Base-by-base conservation (phyloP, 805 yeast genomes). In the Hanseniaspora guilliermondii region DNA sequence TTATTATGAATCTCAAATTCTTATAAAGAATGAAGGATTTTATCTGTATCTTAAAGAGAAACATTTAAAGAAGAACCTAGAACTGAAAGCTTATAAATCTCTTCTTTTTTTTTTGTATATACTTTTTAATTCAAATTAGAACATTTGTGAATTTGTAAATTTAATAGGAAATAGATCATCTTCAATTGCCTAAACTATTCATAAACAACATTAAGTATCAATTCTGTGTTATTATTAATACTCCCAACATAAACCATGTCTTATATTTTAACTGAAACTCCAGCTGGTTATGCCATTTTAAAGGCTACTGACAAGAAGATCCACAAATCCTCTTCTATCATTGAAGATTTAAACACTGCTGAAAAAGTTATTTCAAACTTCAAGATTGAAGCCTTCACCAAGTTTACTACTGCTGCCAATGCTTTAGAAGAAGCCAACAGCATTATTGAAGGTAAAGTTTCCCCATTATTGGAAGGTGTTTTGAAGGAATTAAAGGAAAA, bases 241-340 rank as follows among this genome's bases (percentile, higher is more conserved):
- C 6, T 6, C n/a, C 24, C 12, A 44, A 27, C 24, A 9, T 22
- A 33, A 39, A 38, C 37, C 47, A 85, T 85, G 94, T 84, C 93
- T 59, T 85, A 76, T 78, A 88, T 91, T 67, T 80, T 91, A 70
- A 85, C 97, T 58, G 98, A 93, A 76, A 93, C 98, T 60, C 86
- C 98, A 60, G 98, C 98, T 53, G 98, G 98, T 68, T 93, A 93
- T 71, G 98, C 98, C 68, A 78, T 93, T 68, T 80, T 93, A 69
- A 93, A 93, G 76, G 96, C 97, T 56, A 83, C 96, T 60, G 97
- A 93, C 77, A 93, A 93, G 77, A 91, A 91, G 77, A 83, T 93
- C 65, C 83, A 91, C 79, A 91, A 89, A 75, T 82, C 93, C 25
- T 70, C 84, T 54, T 68, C 80, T 56, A 73, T 89, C 62, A 71